Evolutionary conservation across 768 basidiomycete species (phyloP), one percentile per base, ranked within the genome.

Genomic region (Postia placenta): DNA sequence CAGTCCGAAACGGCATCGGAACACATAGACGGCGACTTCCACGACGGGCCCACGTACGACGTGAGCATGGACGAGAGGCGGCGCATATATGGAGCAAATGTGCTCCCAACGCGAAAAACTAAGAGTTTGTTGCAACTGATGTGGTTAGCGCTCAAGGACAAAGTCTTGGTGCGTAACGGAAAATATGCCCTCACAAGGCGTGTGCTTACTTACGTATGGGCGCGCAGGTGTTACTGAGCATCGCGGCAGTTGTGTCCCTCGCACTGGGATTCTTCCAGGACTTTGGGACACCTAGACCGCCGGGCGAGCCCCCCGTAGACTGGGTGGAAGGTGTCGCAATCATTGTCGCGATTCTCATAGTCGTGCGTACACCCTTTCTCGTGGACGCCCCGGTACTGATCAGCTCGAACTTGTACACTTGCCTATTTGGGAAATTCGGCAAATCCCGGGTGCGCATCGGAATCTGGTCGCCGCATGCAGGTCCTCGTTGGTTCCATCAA

Each of bases 241-340:
- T 98, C 60, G 92, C 95, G 41, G 96, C 96, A 2, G 80, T 90
- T 33, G 77, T 99, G 35, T 96, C 96, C 14, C 74, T 99, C 39
- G 93, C 92, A 11, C 80, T 98, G 12, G 96, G 96, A 17, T 69
- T 99, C 24, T 96, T 96, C 67, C 88, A 95, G 64, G 92, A 93
- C 62, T 87, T 97, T 62, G 95, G 94, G 11, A 74, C 75, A 0
- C 71, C 81, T 0, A 76, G 78, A 4, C 72, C 80, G 7, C 54
- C 68, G 1, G 70, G 69, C 30, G 74, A 85, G 38, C 84, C 93
- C 1, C 81, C 83, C 15, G 91, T 98, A 14, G 93, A 97, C 59
- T 97, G 95, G 95, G 93, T 99, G 0, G 95, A 98, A 70, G 95
- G 85, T 47, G 87, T 90, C 11, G 82, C 87, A 0, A 89, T 89